phyloP scores from a whole-genome alignment of 2,329 filamentous ascomycete species.

The Apiospora saccharicola region DNA sequence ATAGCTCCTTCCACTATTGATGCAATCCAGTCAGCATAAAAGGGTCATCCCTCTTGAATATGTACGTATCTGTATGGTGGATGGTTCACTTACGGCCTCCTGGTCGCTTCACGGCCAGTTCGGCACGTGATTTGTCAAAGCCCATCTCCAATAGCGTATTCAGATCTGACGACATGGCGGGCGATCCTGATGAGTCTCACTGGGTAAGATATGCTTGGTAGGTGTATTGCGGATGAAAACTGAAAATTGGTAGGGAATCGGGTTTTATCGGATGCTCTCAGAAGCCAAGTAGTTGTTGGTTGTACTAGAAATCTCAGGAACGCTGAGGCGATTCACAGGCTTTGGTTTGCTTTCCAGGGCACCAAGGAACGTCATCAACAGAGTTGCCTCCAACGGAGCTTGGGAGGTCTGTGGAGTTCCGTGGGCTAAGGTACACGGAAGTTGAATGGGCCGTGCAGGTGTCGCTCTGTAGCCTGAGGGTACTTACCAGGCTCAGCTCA shows the following conservation, averaged over 20 bases:
- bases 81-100: conserved; percentile 71
- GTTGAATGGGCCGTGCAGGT: conserved; percentile 21
- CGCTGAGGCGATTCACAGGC: conserved; percentile 17
- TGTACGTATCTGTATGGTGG: conserved; percentile 17
- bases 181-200: conserved; percentile 16
- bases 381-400: conserved; percentile 6
- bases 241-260: not conserved
- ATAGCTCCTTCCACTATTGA: conserved; percentile 81
- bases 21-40: conserved; percentile 2
- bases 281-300: not conserved
- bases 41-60: not conserved
- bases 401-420: conserved; percentile 9
- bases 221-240: not conserved
- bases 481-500: not conserved
- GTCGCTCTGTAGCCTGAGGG: conserved; percentile 1
- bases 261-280: not conserved
- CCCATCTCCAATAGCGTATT: conserved; percentile 73
- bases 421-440: not conserved
- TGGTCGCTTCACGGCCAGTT: conserved; percentile 83
- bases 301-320: not conserved
- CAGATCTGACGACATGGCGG: conserved; percentile 65
- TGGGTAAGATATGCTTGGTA: conserved; percentile 34
- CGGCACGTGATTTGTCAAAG: conserved; percentile 83
- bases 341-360: conserved; percentile 15
- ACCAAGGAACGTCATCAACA: conserved; percentile 18